Evolutionary conservation across 106 monocot genomes (phyloP), one percentile per base, ranked within the genome.

Genomic region (Chionographis japonica): DNA sequence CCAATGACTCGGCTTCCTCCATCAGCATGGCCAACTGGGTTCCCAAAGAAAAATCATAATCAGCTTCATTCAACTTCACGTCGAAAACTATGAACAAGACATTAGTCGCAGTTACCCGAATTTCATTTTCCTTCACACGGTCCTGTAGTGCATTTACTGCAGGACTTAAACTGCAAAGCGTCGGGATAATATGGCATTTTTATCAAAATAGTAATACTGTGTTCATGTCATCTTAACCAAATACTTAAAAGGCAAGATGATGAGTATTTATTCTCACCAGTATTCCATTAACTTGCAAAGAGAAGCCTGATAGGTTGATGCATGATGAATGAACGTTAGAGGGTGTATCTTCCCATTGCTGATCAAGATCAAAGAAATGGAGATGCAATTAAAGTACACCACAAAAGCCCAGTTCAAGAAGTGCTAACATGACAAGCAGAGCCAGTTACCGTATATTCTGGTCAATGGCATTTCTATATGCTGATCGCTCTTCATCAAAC

Each of bases 231-330:
- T 27, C 27, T 35, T 41, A 41, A 67, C 40, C 65, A 41, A 7
- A 16, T 35, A 63, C 58, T 27, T 1, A 27, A 4, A 38, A 62
- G 15, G n/a, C 14, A 61, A 36, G 18, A 58, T 56, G 37, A 61
- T 9, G 27, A 27, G 27, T 46, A 6, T 51, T 2, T 52, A 12
- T 54, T 19, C 81, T 75, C 37, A 95, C 95, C 95, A 95, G 40
- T 86, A 81, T 56, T 92, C 95, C 81, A 95, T 84, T 78, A 95
- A 76, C 77, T 95, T 95, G 91, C 95, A 95, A 16, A 95, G 70
- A 68, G 95, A 89, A 56, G 95, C 91, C 56, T 95, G 91, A 43
- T 95, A 95, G 6, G 92, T 89, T 17, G 95, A 92, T 20, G 86
- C 83, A 58, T 95, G 95, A 79, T 95, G 95, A 66, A 95, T 75